Evolutionary conservation across 805 yeast species (phyloP).

Genomic region (Wickerhamiella parazyma): DNA sequence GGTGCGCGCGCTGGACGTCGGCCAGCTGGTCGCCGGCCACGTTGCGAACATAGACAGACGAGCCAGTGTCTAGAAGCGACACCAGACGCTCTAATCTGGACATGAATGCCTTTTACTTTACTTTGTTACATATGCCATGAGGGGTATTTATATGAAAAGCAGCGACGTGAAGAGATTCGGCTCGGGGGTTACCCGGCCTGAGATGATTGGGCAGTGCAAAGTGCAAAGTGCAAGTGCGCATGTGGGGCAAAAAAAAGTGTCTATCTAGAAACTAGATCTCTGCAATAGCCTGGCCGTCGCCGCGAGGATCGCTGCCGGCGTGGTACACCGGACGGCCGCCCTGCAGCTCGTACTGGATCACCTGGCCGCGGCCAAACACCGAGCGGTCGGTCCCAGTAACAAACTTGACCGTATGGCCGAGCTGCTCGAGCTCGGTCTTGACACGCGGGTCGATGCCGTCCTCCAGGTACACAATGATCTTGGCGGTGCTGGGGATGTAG

Average conservation of each 20-base stretch:
- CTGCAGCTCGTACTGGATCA: slow-evolving; percentile 35
- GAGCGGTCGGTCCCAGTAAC: slow-evolving; percentile 33
- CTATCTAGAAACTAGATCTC: slow-evolving; percentile 27
- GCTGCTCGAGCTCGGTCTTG: slow-evolving; percentile 31
- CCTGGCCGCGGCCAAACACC: slow-evolving; percentile 53
- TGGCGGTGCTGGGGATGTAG: slow-evolving; percentile 46
- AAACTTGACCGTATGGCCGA: slow-evolving; percentile 46
- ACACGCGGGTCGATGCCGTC: slow-evolving; percentile 43
- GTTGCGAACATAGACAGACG: slow-evolving; percentile 81
- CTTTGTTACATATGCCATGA: slow-evolving; percentile 4
- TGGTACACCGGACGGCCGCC: slow-evolving; percentile 37
- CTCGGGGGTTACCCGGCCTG: slow-evolving; percentile 7
- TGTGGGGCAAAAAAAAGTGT: no score
- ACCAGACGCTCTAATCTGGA: slow-evolving; percentile 24
- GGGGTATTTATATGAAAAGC: slow-evolving; percentile 6
- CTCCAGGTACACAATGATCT: slow-evolving; percentile 49
- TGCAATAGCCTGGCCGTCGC: slow-evolving; percentile 71
- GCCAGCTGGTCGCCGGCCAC: slow-evolving; percentile 96
- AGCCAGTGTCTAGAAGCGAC: slow-evolving; percentile 69
- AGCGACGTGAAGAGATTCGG: background rate
- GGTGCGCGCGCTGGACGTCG: slow-evolving; percentile 85
- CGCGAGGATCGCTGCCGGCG: slow-evolving; percentile 70
- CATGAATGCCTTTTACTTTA: slow-evolving; percentile 10
- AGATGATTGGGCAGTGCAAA: background rate
- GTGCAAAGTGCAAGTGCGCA: slow-evolving; percentile 12